These are phyloP conservation scores for Monosporozyma siamensis DNA, from an alignment of 805 yeast species.

Conservation along the genomic window DNA sequence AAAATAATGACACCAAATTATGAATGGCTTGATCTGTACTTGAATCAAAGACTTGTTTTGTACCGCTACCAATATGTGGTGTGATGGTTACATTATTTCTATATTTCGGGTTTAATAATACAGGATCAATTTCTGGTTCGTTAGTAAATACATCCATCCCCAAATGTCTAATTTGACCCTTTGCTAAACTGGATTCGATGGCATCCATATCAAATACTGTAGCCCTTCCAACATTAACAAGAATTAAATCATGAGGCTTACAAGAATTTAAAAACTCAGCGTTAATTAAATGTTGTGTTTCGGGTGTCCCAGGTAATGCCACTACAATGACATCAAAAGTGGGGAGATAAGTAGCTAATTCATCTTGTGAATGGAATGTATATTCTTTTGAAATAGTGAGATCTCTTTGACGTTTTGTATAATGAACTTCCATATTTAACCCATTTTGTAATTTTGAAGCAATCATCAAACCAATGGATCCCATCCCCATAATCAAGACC, in stretches of 20 bases:
- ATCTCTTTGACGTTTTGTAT: slow-evolving; percentile 41
- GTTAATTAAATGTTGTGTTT: slow-evolving; percentile 42
- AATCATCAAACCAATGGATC: slow-evolving; percentile 49
- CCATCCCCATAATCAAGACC: slow-evolving; percentile 52
- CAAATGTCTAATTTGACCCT: slow-evolving; percentile 42
- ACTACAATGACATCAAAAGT: slow-evolving; percentile 45
- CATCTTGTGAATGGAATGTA: slow-evolving; percentile 31
- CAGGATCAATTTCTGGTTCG: slow-evolving; percentile 38
- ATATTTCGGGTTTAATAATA: slow-evolving; percentile 3
- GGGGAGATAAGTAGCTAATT: slow-evolving; percentile 23
- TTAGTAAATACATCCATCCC: slow-evolving; percentile 53
- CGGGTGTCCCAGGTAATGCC: slow-evolving; percentile 48
- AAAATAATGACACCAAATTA: not conserved
- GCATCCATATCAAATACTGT: slow-evolving; percentile 43
- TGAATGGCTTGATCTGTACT: slow-evolving; percentile 31
- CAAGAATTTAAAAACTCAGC: slow-evolving; percentile 31
- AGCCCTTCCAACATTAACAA: slow-evolving; percentile 58
- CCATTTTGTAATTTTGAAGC: slow-evolving; percentile 39
- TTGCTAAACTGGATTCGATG: slow-evolving; percentile 34
- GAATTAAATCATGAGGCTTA: slow-evolving; percentile 14
- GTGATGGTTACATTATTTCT: slow-evolving; percentile 37
- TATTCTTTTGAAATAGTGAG: no score
- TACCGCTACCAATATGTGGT: slow-evolving; percentile 58
- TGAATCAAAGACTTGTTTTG: slow-evolving; percentile 36
- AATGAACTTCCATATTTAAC: slow-evolving; percentile 51